A percentile compares a stretch with the other conserved stretches of the same genome.
phyloP scores from a whole-genome alignment of 208 protist genomes.

The Cochliopodium minus region DNA sequence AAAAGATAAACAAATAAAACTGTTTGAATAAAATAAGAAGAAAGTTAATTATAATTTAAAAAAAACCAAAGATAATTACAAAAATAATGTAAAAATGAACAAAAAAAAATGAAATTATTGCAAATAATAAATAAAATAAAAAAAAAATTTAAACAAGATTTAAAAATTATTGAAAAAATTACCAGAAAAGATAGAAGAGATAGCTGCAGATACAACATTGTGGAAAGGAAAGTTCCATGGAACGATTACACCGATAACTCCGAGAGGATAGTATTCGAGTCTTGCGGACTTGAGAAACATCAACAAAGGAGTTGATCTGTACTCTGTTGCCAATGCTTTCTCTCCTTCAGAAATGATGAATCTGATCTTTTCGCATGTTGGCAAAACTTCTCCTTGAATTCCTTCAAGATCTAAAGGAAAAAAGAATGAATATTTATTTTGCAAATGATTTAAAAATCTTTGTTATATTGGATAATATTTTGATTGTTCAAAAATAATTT shows the following conservation, averaged over 20 bases:
- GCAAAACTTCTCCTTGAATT: conserved; percentile 61
- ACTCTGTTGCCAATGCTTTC: conserved; percentile 50
- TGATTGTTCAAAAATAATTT: too few species aligned
- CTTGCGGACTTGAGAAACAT: conserved; percentile 59
- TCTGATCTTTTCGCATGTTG: conserved; percentile 67
- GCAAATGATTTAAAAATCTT: too few species aligned
- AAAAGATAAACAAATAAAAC: too few species aligned
- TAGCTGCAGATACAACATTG: conserved; percentile 72
- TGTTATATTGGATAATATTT: too few species aligned
- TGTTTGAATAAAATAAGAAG: too few species aligned
- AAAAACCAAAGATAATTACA: too few species aligned
- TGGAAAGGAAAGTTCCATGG: conserved; percentile 87
- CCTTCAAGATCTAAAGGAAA: too few species aligned
- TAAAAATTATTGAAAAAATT: conserved; percentile 71
- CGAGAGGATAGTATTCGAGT: conserved; percentile 59
- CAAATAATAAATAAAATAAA: not conserved
- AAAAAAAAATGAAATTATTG: not conserved
- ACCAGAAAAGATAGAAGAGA: conserved; percentile 72
- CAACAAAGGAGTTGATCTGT: conserved; percentile 54
- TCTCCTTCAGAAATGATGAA: conserved; percentile 56
- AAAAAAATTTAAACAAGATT: conserved; percentile 13
- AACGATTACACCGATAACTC: conserved; percentile 68
- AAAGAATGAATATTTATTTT: too few species aligned
- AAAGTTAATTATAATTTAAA: too few species aligned
- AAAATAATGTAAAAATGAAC: not conserved